A percentile compares a stretch with the other conserved stretches of the same genome.
Evolutionary conservation across 108 stramenopile genomes (phyloP).

Genomic region (Conticribra weissflogii): DNA sequence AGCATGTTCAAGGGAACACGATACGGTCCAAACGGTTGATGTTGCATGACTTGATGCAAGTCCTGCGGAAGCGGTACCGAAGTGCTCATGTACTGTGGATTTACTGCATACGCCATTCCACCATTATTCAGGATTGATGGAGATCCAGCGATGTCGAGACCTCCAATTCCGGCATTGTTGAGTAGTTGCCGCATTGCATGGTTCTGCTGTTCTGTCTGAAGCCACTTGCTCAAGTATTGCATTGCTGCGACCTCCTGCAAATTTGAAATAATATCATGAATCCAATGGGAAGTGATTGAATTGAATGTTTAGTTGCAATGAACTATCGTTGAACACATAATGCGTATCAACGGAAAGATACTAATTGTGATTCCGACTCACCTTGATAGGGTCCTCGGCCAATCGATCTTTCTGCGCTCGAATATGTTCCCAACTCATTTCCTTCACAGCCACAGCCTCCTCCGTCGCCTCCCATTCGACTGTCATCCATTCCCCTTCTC

Average conservation of each 20-base stretch:
- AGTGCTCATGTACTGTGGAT: not conserved
- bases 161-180: conserved; percentile 18
- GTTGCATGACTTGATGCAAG: conserved; percentile 10
- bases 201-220: conserved; percentile 23
- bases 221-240: conserved; percentile 71
- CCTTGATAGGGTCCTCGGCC: conserved; percentile 85
- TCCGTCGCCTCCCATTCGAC: conserved; percentile 83
- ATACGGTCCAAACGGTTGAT: conserved; percentile 11
- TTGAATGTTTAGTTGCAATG: not conserved
- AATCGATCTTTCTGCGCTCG: conserved; percentile 56
- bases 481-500: conserved; percentile 13
- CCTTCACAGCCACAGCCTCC: conserved; percentile 83
- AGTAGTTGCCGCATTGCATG: conserved; percentile 20
- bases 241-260: conserved; percentile 76
- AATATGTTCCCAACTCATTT: conserved; percentile 86
- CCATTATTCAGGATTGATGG: not conserved
- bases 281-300: too few species aligned
- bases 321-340: not conserved
- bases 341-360: too few species aligned
- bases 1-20: conserved; percentile 46
- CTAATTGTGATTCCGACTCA: not conserved
- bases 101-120: not conserved
- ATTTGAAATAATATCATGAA: too few species aligned
- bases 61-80: not conserved
- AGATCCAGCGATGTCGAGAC: conserved; percentile 23